phyloP scores from a whole-genome alignment of 129 eudicot species.

The Rutidosis leptorrhynchoides region DNA sequence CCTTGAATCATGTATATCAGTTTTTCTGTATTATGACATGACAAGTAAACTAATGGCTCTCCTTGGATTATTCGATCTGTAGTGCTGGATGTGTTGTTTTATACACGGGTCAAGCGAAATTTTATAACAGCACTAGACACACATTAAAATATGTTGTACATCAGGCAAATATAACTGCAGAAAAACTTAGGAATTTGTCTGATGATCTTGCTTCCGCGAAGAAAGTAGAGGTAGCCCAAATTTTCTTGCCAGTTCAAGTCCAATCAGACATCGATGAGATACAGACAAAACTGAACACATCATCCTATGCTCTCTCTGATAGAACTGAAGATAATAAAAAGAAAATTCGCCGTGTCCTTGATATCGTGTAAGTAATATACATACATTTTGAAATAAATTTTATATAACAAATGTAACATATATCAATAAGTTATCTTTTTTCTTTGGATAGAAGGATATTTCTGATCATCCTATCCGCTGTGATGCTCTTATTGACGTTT shows the following conservation, averaged over 20 bases:
- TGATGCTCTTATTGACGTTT: slow-evolving; percentile 80
- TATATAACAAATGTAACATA: neutral
- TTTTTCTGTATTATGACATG: neutral
- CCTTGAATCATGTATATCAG: neutral
- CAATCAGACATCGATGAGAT: slow-evolving; percentile 73
- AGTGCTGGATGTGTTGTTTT: slow-evolving; percentile 81
- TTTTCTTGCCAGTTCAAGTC: slow-evolving; percentile 58
- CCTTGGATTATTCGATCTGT: slow-evolving; percentile 37
- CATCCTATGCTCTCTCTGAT: slow-evolving; percentile 58
- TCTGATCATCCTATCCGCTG: slow-evolving; percentile 73
- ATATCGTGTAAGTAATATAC: slow-evolving; percentile 62
- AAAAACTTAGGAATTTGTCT: slow-evolving; percentile 67
- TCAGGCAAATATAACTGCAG: slow-evolving; percentile 66
- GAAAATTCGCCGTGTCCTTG: slow-evolving; percentile 47
- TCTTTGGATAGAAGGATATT: slow-evolving; percentile 59
- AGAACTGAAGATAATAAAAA: slow-evolving; percentile 58
- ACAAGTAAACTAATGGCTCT: slow-evolving; percentile 20
- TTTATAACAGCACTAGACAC: slow-evolving; percentile 56
- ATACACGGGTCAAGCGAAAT: slow-evolving; percentile 86
- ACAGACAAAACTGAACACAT: slow-evolving; percentile 52
- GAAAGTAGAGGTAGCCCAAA: slow-evolving; percentile 63
- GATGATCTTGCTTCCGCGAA: slow-evolving; percentile 85
- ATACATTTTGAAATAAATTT: neutral
- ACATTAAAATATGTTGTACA: slow-evolving; percentile 61
- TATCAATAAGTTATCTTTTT: slow-evolving; percentile 10